Evolutionary conservation across 2,329 filamentous ascomycete genomes (phyloP).

Genomic region (Arthrobotrys iridis): DNA sequence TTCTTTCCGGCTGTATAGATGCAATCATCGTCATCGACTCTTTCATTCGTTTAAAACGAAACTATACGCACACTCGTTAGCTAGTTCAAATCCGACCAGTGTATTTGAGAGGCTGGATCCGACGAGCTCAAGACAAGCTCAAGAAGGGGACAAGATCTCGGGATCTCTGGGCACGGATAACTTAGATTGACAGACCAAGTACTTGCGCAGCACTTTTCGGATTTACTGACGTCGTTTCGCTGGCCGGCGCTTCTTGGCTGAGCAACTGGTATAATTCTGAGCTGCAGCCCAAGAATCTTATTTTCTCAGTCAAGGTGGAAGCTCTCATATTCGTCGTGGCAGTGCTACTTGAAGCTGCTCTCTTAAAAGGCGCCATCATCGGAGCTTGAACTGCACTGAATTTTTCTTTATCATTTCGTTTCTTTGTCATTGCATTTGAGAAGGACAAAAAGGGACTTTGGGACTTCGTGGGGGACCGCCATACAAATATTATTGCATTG

Average conservation of each 20-base stretch:
- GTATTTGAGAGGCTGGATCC: slow-evolving; percentile 19
- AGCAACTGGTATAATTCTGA: slow-evolving; percentile 11
- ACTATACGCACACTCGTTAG: slow-evolving; percentile 8
- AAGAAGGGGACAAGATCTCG: slow-evolving; percentile 44
- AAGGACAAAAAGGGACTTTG: neutral
- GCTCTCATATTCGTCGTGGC: slow-evolving; percentile 11
- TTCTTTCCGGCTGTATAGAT: neutral
- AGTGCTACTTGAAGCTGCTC: slow-evolving; percentile 21
- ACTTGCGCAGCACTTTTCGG: neutral
- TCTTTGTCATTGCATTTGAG: neutral
- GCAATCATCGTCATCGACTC: neutral
- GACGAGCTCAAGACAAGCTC: slow-evolving; percentile 27
- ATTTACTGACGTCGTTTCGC: slow-evolving; percentile 40
- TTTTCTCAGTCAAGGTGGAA: slow-evolving; percentile 23
- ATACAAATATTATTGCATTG: neutral
- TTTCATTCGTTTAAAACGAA: neutral
- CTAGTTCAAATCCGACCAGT: slow-evolving; percentile 15
- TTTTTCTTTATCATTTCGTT: neutral
- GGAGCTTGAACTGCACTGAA: neutral
- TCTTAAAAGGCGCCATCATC: slow-evolving; percentile 1
- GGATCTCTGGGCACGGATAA: slow-evolving; percentile 39
- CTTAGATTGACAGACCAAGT: neutral
- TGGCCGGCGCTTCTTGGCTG: slow-evolving; percentile 21
- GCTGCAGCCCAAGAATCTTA: slow-evolving; percentile 33
- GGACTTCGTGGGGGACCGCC: slow-evolving; percentile 7